Base-by-base conservation (phyloP, 2,329 filamentous ascomycete genomes). In the Sordariomycetes sp. region DNA sequence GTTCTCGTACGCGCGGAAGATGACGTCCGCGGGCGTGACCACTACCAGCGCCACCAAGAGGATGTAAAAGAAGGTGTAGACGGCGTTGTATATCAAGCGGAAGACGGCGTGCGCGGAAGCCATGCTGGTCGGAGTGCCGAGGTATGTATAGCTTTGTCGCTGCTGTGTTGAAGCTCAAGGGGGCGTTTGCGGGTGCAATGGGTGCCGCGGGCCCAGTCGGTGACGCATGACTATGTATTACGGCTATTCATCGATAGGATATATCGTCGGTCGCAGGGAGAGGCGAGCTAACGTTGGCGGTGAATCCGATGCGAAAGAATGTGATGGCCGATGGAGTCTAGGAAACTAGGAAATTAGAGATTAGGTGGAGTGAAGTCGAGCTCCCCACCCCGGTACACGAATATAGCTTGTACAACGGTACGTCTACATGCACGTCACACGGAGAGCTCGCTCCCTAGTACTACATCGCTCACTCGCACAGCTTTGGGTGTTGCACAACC, bases 1-100 rank as follows among this genome's bases (percentile, higher is more conserved):
- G 58, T 82, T 85, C 37, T 74, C 70, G 59, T 88, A 80, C 55
- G 89, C 88, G 70, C 94, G 89, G 69, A 86, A 86, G 70, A 97
- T 87, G 59, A 85, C 77, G 66, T 97, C 91, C 67, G 80, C 86
- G 1, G 92, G 92, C 0, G 90, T 90, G 63, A 95, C 79, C 66
- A 93, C 79, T 50, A 96, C 79, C 59, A 97, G 80, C 59, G 81
- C 79, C 64, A 89, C 71, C 40, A 92, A 82, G 65, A 95, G 68
- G 65, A 93, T 71, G 70, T 87, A 87, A 67, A 97, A 79, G 65
- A 91, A 71, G 60, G 85, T 82, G 72, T 96, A 97, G 63, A 87
- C 79, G 54, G 83, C 83, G 68, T 81, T 86, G 76, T 96, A 96
- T 74, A 92, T 83, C 71, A 96, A 84, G 69, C 85, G 85, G 71